Conservation (phyloP, 345 rosid species). For the Excoecaria cochinchinensis region DNA sequence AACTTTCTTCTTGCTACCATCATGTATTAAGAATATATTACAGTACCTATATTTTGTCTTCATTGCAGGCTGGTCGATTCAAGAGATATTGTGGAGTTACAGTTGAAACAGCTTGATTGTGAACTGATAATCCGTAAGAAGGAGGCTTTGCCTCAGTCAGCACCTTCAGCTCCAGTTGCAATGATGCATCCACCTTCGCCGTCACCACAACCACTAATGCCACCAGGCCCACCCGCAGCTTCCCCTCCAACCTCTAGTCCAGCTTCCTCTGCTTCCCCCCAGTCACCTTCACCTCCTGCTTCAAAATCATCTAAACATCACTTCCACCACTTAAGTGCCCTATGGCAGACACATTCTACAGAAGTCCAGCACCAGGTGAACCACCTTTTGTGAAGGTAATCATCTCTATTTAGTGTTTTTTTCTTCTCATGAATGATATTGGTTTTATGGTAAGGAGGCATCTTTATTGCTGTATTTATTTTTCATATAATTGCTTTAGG, state of each 20-base stretch:
- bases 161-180: constrained; percentile 47
- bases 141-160: constrained; percentile 75
- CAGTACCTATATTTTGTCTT: constrained; percentile 7
- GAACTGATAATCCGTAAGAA: constrained; percentile 77
- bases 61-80: constrained; percentile 83
- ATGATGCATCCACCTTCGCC: constrained; percentile 59
- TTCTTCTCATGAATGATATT: constrained; percentile 9
- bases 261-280: constrained; percentile 42
- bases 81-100: constrained; percentile 82
- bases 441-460: constrained; percentile 2
- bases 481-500: constrained; percentile 36
- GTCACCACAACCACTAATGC: constrained; percentile 35
- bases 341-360: constrained; percentile 89
- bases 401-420: constrained; percentile 13
- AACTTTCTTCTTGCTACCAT: constrained; percentile 6
- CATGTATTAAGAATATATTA: neutral
- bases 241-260: constrained; percentile 40
- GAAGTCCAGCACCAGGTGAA: constrained; percentile 75
- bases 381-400: constrained; percentile 77
- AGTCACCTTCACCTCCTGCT: constrained; percentile 47
- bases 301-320: constrained; percentile 50
- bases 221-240: constrained; percentile 36
- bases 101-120: constrained; percentile 78
- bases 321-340: constrained; percentile 79
- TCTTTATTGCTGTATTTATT: neutral